Base-by-base conservation (phyloP, 805 yeast genomes). In the Yamadazyma paraphyllophila region DNA sequence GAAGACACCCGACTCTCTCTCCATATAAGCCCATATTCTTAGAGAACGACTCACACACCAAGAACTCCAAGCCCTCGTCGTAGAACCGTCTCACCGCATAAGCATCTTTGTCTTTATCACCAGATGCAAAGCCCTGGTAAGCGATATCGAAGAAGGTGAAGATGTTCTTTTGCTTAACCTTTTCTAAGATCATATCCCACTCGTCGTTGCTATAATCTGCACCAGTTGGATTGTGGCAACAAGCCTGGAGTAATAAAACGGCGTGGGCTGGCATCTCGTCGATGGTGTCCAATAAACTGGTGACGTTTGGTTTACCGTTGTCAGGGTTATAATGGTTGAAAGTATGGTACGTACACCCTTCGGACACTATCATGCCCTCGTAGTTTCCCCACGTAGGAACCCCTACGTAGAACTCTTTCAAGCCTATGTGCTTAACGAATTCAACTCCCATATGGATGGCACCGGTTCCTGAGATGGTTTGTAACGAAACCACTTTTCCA, bases 51-150 rank as follows among this genome's bases (percentile, higher is more conserved):
- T 69, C 70, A 46, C 69, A 62, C 14, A 62, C 66, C 14, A 64
- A 41, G 37, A 56, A 82, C 72, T 60, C 88, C 82, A 49, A 20
- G 10, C 57, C 55, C 44, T 54, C 55, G 9, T 52, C 55, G 53
- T 58, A 58, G 29, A 69, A 63, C 50, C 64, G 57, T 50, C 73
- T 55, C n/a, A 70, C 53, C 11, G 68, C 62, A 66, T 67, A 69
- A 1, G 74, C 72, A 51, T 71, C 76, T 50, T 77, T 74, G 50
- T 78, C 84, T 54, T 86, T 75, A 55, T 85, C 80, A 42, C 98
- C 76, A 27, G 63, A 54, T 26, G 71, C 59, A 49, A 69, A 69
- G 1, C 76, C 76, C 52, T 67, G 73, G 60, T 71, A 71, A 2
- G 76, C 75, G 38, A 61, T 64, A 57, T 71, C 76, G 41, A 71